Evolutionary conservation across 164 flowering plant genomes (phyloP).

Genomic region (Nymphaea thermarum): DNA sequence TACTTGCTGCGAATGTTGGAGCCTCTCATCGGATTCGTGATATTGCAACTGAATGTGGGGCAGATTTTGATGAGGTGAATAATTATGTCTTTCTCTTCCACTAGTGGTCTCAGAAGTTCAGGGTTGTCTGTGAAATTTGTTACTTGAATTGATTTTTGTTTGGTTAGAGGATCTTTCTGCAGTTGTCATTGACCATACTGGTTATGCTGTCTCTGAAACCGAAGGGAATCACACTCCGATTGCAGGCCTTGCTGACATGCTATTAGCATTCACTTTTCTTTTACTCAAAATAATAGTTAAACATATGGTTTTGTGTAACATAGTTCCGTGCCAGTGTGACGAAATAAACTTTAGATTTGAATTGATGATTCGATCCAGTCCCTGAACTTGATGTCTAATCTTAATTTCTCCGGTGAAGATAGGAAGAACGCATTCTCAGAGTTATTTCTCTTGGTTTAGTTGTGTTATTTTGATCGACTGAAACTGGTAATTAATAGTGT

Average conservation of each 20-base stretch:
- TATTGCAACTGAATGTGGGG: conserved; percentile 83
- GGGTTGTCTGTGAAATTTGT: not conserved
- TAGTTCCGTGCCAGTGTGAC: conserved; percentile 3
- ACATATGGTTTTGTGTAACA: no score
- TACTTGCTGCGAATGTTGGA: conserved; percentile 58
- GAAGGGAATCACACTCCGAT: conserved; percentile 90
- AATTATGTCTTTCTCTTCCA: not conserved
- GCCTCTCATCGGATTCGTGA: conserved; percentile 81
- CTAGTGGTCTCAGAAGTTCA: not conserved
- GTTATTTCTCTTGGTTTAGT: no score
- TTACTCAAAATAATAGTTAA: no score
- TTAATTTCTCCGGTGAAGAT: no score
- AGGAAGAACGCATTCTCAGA: no score
- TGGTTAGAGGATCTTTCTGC: conserved; percentile 55
- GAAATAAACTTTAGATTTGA: no score
- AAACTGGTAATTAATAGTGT: no score
- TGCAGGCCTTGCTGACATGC: conserved; percentile 21
- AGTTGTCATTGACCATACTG: conserved; percentile 78
- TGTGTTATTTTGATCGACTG: no score
- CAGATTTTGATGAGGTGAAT: conserved; percentile 88
- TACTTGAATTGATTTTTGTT: not conserved
- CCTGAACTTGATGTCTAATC: no score
- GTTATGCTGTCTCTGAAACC: conserved; percentile 58
- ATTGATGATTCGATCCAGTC: no score
- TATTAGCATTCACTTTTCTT: no score